A percentile compares a stretch with the other conserved stretches of the same genome.
These are phyloP conservation scores for Ascocoryne sarcoides DNA, from an alignment of 2,329 filamentous ascomycete genomes.

Conservation along the genomic window DNA sequence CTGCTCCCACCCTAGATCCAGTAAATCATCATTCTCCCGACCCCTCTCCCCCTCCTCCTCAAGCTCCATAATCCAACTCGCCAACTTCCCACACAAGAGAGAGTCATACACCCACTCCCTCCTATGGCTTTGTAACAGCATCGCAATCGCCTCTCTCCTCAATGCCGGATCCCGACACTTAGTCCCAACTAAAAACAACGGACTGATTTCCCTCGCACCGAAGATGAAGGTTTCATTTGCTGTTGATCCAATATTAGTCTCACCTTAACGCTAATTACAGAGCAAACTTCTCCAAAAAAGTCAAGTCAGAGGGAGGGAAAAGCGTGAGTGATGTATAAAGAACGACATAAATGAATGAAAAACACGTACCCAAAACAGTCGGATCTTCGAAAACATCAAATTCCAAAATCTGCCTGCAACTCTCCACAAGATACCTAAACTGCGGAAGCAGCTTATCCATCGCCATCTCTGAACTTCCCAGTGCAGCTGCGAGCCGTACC, in stretches of 20 bases:
- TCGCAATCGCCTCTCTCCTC: slow-evolving; percentile 51
- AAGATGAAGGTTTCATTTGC: slow-evolving; percentile 44
- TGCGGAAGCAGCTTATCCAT: slow-evolving; percentile 31
- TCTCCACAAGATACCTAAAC: slow-evolving; percentile 44
- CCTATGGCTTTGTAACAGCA: slow-evolving; percentile 48
- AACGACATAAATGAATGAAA: slow-evolving; percentile 20
- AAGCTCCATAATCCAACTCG: not conserved
- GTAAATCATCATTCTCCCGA: not conserved
- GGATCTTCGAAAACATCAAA: slow-evolving; percentile 13
- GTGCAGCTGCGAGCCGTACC: slow-evolving; percentile 7
- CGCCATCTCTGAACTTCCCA: slow-evolving; percentile 10
- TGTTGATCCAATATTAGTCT: slow-evolving; percentile 9
- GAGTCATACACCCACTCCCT: slow-evolving; percentile 62
- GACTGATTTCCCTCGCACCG: slow-evolving; percentile 55
- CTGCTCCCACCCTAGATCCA: not conserved
- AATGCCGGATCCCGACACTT: slow-evolving; percentile 52
- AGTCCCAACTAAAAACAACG: slow-evolving; percentile 56
- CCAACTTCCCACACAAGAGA: not conserved
- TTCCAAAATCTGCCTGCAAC: slow-evolving; percentile 29
- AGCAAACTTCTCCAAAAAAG: too few relatives aligned
- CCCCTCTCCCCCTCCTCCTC: not conserved
- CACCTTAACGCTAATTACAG: too few relatives aligned
- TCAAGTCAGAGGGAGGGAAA: too few relatives aligned
- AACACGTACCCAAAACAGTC: slow-evolving; percentile 21
- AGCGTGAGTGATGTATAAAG: slow-evolving; percentile 16